Evolutionary conservation across 139 green algal genomes (phyloP), one percentile per base, ranked within the genome.

Genomic region (Auxenochlorella pyrenoidosa): DNA sequence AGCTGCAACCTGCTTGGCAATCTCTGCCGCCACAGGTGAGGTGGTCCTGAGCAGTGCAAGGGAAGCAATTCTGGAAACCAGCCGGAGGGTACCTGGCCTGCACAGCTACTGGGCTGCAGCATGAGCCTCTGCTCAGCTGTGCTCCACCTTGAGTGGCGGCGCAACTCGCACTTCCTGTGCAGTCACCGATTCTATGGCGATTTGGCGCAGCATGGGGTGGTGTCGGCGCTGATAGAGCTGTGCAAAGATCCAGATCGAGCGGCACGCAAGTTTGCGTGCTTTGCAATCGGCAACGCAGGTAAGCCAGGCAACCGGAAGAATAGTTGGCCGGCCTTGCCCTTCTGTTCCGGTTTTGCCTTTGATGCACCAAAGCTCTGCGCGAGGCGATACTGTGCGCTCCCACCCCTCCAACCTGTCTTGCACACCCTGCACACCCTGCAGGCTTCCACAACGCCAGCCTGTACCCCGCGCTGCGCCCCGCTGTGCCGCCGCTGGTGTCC

Each of bases 251-350:
- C 86, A 0, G 97, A 99, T 90, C 88, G 84, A 26, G 83, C 89
- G 28, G 97, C 94, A 19, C 95, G 97, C 90, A 99, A 99, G 91
- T 99, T 99, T 94, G 97, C 97, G 28, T 98, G 96, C 94, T 99
- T 99, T 76, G 97, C 97, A 6, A 97, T 99, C 73, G 96, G 96
- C 82, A 98, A 98, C 83, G 95, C 96, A 30, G 95, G 92, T 93
- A 75, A 18, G 82, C 3, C 22, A 68, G 13, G 26, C 5, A 2
- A 12, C 60, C 19, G 60, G 60, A n/a, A n/a, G n/a, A n/a, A 26
- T 68, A 8, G 12, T 6, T 68, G 60, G 12, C 60, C 24, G 10
- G 60, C 47, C 47, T 18, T 54, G 47, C 47, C 10, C 47, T 54
- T 54, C 6, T 78, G 6, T 51, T 51, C 71, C 36, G 6, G 71